Base-by-base conservation (phyloP, 2,329 filamentous ascomycete genomes). In the Coniella vitis region DNA sequence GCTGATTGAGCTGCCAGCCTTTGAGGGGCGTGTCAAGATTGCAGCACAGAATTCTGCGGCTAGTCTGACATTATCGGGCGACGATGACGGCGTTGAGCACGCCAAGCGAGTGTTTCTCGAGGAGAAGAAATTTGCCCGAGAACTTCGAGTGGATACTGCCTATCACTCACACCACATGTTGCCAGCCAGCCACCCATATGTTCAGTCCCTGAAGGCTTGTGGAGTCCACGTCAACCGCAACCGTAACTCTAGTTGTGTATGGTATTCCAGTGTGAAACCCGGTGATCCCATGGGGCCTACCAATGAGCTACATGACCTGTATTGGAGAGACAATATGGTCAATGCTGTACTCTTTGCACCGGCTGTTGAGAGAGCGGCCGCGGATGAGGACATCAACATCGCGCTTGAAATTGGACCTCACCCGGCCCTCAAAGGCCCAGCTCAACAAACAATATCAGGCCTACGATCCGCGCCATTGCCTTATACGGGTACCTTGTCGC, bases 81-180 rank as follows among this genome's bases (percentile, higher is more conserved):
- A 62, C 21, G 48, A 51, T 0, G 53, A 43, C 16, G 63, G 57
- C 1, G 56, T 67, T 12, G 55, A 60, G 14, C 55, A 64, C 29
- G 55, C 64, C 4, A 56, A 63, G 22, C 47, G 45, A 1, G 29
- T 59, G n/a, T 54, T 67, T 25, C 58, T 63, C 32, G 49, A 50
- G 25, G 51, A 63, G 16, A 60, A 58, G 34, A 58, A 63, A 55
- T 67, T 69, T 49, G 58, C 60, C 4, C 57, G 69, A 7, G 61
- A 62, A 16, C 61, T 70, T 7, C 62, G 61, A 4, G 67, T 71
- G 16, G 66, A 69, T 44, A 65, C 61, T 3, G 70, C 71, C 0
- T 74, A 71, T 51, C 71, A 74, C 56, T 70, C 68, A 0, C 62
- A 62, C 25, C 67, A 67, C 50, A 70, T 71, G 67, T 56, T 61